Evolutionary conservation across 2,329 filamentous ascomycete genomes (phyloP).

Genomic region (Calonectria multiphialidica): DNA sequence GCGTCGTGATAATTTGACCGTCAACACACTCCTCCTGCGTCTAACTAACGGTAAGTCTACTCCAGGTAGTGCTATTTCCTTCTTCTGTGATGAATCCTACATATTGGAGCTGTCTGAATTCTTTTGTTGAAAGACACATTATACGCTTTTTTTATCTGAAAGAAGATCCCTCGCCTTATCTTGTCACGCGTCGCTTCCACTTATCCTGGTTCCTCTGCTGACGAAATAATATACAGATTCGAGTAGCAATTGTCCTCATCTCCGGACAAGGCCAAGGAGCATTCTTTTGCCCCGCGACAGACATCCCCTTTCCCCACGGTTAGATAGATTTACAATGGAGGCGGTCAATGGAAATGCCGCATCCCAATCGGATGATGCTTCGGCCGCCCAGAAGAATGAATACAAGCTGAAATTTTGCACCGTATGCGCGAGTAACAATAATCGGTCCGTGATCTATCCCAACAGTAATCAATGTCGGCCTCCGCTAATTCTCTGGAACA

Average conservation of each 20-base stretch:
- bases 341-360: slow-evolving; percentile 53
- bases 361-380: slow-evolving; percentile 54
- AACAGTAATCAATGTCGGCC: background rate
- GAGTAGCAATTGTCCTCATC: background rate
- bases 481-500: slow-evolving; percentile 30
- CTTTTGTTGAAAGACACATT: slow-evolving; percentile 70
- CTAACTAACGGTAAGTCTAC: slow-evolving; percentile 39
- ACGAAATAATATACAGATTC: slow-evolving; percentile 26
- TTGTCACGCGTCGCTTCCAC: background rate
- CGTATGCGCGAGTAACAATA: slow-evolving; percentile 99
- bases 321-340: slow-evolving; percentile 53
- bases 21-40: background rate
- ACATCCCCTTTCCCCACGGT: slow-evolving; percentile 32
- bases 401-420: slow-evolving; percentile 98
- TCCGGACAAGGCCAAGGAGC: background rate
- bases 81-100: slow-evolving; percentile 58
- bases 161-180: slow-evolving; percentile 20
- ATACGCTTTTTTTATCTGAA: slow-evolving; percentile 68
- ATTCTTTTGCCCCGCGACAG: slow-evolving; percentile 15
- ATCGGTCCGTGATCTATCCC: slow-evolving; percentile 71
- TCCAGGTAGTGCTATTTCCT: background rate
- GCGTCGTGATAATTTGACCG: slow-evolving; percentile 19
- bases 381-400: slow-evolving; percentile 64
- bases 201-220: slow-evolving; percentile 12
- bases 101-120: slow-evolving; percentile 86